Conservation (phyloP, 768 basidiomycete genomes). For the Xerocomus brunneocitrinus region DNA sequence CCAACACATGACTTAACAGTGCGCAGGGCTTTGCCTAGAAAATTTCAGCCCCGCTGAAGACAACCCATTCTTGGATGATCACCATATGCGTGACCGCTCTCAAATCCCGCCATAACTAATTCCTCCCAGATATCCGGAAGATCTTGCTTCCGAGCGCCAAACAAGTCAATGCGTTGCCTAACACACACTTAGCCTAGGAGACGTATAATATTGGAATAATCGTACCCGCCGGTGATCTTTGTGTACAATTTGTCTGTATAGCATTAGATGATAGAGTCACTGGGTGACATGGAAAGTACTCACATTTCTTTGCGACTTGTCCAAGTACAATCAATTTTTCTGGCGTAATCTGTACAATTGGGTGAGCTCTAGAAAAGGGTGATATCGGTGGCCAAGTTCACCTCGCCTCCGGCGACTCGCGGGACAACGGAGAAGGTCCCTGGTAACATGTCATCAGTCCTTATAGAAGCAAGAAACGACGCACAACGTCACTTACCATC, state of each 20-base stretch:
- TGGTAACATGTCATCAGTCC: conserved; percentile 5
- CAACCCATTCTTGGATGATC: conserved; percentile 22
- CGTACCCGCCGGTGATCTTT: conserved; percentile 45
- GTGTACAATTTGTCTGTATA: conserved; percentile 53
- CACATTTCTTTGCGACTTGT: conserved; percentile 61
- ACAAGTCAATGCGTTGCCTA: conserved; percentile 64
- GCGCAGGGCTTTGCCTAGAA: conserved; percentile 45
- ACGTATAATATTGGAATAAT: background rate
- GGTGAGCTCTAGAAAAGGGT: background rate
- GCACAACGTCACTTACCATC: conserved; percentile 35
- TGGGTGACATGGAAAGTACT: background rate
- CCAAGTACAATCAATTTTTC: conserved; percentile 63
- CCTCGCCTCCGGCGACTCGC: conserved; percentile 66
- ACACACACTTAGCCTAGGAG: background rate
- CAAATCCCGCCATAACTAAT: conserved; percentile 61
- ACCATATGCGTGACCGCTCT: conserved; percentile 75
- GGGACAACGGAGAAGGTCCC: conserved; percentile 71
- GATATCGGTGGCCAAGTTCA: conserved; percentile 4
- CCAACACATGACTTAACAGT: conserved; percentile 78
- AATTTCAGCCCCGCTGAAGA: background rate
- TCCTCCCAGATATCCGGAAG: conserved; percentile 66
- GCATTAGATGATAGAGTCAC: background rate
- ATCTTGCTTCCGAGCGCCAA: conserved; percentile 67
- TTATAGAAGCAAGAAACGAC: background rate
- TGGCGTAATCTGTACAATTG: conserved; percentile 43